Evolutionary conservation across 768 basidiomycete species (phyloP), one percentile per base, ranked within the genome.

Genomic region (Kwoniella europaea): DNA sequence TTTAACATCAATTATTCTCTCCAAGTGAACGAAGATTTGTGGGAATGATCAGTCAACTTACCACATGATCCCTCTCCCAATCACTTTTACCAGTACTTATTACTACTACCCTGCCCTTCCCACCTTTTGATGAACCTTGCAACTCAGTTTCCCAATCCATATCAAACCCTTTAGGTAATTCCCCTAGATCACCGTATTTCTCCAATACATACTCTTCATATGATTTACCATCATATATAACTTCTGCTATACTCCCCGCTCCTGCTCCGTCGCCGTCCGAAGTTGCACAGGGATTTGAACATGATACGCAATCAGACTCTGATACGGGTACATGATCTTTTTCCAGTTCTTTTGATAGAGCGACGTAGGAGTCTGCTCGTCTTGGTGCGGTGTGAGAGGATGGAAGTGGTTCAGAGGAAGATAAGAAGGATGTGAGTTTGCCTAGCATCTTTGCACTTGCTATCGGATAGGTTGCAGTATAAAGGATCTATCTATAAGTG

Each of bases 1-100:
- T 27, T 4, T 2, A 27, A 27, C 35, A 35, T 35, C 35, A 35
- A 6, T 35, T 9, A 35, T 35, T 9, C 35, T 35, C 4, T 35
- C 35, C 35, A 41, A 52, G 42, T 20, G 55, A 35, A 35, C 35
- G 7, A 35, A 27, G 27, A 27, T 27, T 27, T 27, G 4, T 27
- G 4, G 27, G n/a, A 60, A 10, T 35, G 44, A 42, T 9, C 42
- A 5, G 41, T 22, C 10, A 2, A 68, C 77, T 55, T 64, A 81
- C 77, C 2, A 91, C 91, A 69, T 98, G 89, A 54, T 94, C 90
- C 53, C 86, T 86, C 50, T 89, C 88, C 95, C 95, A 98, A 85
- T 98, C 93, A 20, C 89, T 86, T 83, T 91, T 90, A 6, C 93
- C 93, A 0, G 94, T 96, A 1, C 92, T 94, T 64, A 98, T 91